A percentile compares a stretch with the other conserved stretches of the same genome.
phyloP scores from a whole-genome alignment of 805 yeast genomes.

The Kuraishia capsulata region DNA sequence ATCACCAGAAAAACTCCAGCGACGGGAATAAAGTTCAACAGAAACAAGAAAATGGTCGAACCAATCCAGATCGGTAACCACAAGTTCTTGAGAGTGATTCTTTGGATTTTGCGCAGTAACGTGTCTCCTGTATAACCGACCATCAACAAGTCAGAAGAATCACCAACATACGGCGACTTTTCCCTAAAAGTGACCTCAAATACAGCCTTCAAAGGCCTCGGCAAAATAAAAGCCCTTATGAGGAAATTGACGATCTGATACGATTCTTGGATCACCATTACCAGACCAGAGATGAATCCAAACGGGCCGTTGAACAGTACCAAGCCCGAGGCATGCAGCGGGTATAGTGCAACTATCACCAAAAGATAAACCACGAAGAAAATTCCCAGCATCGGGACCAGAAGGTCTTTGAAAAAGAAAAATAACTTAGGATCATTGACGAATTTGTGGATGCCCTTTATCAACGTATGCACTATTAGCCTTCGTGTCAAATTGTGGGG shows the following conservation, averaged over 20 bases:
- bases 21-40: constrained; percentile 42
- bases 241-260: constrained; percentile 19
- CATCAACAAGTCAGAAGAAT: constrained; percentile 9
- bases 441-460: background rate
- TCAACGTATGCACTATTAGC: too few relatives aligned
- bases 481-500: too few relatives aligned
- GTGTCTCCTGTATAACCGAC: constrained; percentile 19
- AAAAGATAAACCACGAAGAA: constrained; percentile 10
- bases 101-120: background rate
- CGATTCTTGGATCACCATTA: constrained; percentile 19
- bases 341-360: constrained; percentile 1
- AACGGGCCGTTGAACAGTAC: constrained; percentile 8
- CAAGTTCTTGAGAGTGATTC: constrained; percentile 5
- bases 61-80: constrained; percentile 31
- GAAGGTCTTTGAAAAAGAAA: constrained; percentile 12
- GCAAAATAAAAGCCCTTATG: constrained; percentile 19
- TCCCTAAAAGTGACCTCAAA: constrained; percentile 20
- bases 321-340: constrained; percentile 5
- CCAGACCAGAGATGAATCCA: constrained; percentile 15
- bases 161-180: constrained; percentile 4
- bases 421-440: constrained; percentile 8
- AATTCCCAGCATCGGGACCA: constrained; percentile 13
- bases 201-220: constrained; percentile 16
- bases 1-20: constrained; percentile 49
- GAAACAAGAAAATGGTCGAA: constrained; percentile 24